A percentile compares a stretch with the other conserved stretches of the same genome.
Conservation (phyloP, 2,329 filamentous ascomycete genomes). For the Sarocladium strictum region DNA sequence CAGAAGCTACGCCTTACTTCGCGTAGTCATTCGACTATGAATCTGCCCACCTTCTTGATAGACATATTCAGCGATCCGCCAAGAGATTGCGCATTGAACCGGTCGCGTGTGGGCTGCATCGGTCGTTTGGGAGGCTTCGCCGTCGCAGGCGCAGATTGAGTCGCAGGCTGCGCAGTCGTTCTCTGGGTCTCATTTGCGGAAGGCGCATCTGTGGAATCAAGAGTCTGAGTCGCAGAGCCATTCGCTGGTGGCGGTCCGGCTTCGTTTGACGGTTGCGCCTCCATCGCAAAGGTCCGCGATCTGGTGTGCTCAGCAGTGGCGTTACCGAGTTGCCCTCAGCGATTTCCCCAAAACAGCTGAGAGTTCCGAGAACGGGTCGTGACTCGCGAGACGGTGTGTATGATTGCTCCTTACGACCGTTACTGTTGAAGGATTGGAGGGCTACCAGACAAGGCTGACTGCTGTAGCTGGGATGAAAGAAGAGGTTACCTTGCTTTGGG, state of each 20-base stretch:
- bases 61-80: constrained; percentile 55
- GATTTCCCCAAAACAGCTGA: neutral
- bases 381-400: neutral
- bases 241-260: neutral
- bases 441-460: neutral
- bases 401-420: neutral
- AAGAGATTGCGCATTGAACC: constrained; percentile 59
- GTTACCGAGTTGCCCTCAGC: neutral
- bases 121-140: constrained; percentile 17
- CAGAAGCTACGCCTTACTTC: too few relatives aligned
- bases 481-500: neutral
- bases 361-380: neutral
- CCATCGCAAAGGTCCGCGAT: neutral
- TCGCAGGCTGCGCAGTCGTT: neutral
- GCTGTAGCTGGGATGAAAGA: neutral
- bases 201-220: neutral
- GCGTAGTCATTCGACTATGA: too few relatives aligned
- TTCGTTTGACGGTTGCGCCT: constrained; percentile 2
- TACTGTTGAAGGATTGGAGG: neutral
- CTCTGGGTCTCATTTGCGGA: neutral
- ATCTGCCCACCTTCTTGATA: constrained; percentile 59
- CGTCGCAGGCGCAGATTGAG: constrained; percentile 13
- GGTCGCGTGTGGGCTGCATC: constrained; percentile 38
- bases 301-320: neutral
- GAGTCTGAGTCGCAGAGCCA: neutral